A percentile compares a stretch with the other conserved stretches of the same genome.
Evolutionary conservation across 768 basidiomycete genomes (phyloP).

Genomic region (Lyophyllum atratum): DNA sequence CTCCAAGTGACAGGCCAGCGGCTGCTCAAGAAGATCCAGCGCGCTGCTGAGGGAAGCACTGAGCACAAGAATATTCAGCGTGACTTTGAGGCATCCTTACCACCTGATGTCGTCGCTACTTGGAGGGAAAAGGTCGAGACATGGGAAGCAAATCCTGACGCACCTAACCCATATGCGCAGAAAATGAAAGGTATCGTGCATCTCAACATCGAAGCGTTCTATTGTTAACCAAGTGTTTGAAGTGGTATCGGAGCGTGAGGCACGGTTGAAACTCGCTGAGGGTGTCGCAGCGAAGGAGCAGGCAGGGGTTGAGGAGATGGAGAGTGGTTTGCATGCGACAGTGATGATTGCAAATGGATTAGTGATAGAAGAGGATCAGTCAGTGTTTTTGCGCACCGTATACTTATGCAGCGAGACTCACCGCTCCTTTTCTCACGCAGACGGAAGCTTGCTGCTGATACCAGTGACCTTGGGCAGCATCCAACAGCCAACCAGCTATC

Average conservation of each 20-base stretch:
- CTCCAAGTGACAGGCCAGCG: not conserved
- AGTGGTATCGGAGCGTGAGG: not conserved
- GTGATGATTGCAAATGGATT: conserved; percentile 5
- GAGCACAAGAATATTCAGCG: not conserved
- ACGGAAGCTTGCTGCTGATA: no score
- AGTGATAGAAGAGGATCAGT: conserved; percentile 1
- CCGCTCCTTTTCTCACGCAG: no score
- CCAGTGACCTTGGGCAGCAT: no score
- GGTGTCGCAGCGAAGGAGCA: not conserved
- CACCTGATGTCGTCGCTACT: not conserved
- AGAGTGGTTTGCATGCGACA: not conserved
- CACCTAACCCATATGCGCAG: not conserved
- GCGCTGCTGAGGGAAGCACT: not conserved
- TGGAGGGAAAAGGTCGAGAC: not conserved
- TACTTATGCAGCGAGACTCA: no score
- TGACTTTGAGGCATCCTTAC: not conserved
- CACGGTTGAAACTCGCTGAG: not conserved
- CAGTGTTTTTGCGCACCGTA: no score
- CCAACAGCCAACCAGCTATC: no score
- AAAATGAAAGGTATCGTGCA: not conserved
- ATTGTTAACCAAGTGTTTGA: not conserved
- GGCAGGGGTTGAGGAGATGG: not conserved
- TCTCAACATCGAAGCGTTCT: not conserved
- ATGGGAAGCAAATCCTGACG: not conserved
- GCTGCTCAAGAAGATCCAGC: conserved; percentile 1